Conservation (phyloP, 1,139 yeast genomes). For the Taiozyma sp. region DNA sequence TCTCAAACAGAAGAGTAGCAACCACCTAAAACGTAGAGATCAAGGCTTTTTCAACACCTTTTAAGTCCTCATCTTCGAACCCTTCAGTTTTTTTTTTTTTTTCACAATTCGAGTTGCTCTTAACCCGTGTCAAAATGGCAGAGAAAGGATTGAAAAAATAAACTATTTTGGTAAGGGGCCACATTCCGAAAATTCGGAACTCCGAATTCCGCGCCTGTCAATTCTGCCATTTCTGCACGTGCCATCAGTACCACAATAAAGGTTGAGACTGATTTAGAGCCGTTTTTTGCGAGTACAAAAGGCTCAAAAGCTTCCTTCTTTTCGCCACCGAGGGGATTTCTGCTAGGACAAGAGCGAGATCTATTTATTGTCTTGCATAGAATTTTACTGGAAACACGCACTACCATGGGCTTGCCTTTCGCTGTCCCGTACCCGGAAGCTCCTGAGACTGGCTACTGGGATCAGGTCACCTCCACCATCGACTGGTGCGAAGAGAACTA, state of each 20-base stretch:
- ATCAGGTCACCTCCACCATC: slow-evolving; percentile 47
- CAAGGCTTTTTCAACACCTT: too few relatives aligned
- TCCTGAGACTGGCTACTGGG: slow-evolving; percentile 29
- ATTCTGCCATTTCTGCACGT: neutral
- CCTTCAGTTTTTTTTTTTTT: too few relatives aligned
- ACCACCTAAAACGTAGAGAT: too few relatives aligned
- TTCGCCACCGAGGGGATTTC: neutral
- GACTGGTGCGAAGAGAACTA: slow-evolving; percentile 96
- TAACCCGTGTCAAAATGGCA: neutral
- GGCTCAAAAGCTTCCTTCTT: neutral
- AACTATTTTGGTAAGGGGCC: neutral
- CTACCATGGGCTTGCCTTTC: slow-evolving; percentile 35
- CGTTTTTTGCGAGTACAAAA: neutral
- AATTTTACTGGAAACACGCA: neutral
- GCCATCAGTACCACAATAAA: neutral
- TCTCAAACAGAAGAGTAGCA: too few relatives aligned
- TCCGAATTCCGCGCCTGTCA: neutral
- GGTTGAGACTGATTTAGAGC: too few relatives aligned
- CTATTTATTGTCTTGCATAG: too few relatives aligned
- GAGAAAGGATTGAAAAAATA: neutral
- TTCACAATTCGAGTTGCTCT: neutral
- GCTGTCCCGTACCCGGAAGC: slow-evolving; percentile 30
- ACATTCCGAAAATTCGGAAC: neutral
- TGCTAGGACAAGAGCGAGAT: too few relatives aligned
- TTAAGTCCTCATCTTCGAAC: too few relatives aligned